Evolutionary conservation across 306 rosid genomes (phyloP), one percentile per base, ranked within the genome.

Genomic region (Sphenostylis stenocarpa): DNA sequence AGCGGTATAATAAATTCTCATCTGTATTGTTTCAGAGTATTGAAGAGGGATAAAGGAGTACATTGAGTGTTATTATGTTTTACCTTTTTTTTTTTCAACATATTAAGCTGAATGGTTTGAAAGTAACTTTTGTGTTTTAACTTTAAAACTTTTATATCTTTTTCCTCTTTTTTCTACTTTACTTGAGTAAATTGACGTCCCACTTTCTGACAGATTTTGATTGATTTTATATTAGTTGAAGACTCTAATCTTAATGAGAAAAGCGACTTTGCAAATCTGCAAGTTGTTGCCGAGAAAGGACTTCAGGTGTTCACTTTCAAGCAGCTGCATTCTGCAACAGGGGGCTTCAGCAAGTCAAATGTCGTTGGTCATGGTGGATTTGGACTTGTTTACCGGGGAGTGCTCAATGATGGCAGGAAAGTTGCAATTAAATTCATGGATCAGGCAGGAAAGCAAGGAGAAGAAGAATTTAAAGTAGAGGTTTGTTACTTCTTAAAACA

Each of bases 291-390:
- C 28, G 90, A 85, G 73, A 86, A 90, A 67, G 97, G 98, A 56
- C 90, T 86, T 75, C 88, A 80, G 79, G 86, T 92, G 28, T 95
- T 92, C 88, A 85, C 97, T 62, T 95, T 87, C 87, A 92, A 92
- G 92, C 98, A 92, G 82, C 88, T 95, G 41, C 90, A 92, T 86
- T 95, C 97, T 51, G 96, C 98, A 7, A 88, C 97, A 2, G 85
- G 93, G 26, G 92, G 96, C 47, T 95, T 92, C 85, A 90, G 96
- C 90, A 92, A 90, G 90, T 89, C 97, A 51, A 89, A 90, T 77
- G 97, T 95, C 79, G 85, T 90, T 53, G 98, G 97, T 34, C 94
- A 90, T 70, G 98, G 97, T 36, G 90, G 97, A 44, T 95, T 90
- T 58, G 98, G 97, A 49, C 79, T 82, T 21, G 98, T 95, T 33